A percentile compares a stretch with the other conserved stretches of the same genome.
Evolutionary conservation across 345 rosid genomes (phyloP).

Genomic region (Psidium friedrichsthalianum): DNA sequence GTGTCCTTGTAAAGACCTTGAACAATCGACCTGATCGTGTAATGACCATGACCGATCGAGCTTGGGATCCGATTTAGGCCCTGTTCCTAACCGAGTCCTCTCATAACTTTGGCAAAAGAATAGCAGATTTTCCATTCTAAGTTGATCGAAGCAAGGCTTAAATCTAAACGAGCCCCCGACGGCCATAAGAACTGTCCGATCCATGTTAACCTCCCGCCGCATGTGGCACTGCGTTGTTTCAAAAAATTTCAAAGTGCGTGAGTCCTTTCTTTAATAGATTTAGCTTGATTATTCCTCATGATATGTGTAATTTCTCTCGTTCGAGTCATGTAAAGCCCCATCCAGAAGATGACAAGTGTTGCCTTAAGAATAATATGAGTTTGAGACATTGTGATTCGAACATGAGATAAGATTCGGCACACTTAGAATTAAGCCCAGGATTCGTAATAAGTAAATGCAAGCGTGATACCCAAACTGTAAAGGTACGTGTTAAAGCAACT

Average conservation of each 20-base stretch:
- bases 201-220: background rate
- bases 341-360: background rate
- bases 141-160: background rate
- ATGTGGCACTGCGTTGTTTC: background rate
- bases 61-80: background rate
- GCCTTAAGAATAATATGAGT: background rate
- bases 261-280: background rate
- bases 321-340: background rate
- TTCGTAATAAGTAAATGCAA: background rate
- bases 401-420: background rate
- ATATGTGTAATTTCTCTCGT: background rate
- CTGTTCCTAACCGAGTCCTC: background rate
- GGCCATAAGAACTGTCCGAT: background rate
- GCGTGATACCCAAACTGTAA: rapidly evolving
- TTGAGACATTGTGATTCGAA: background rate
- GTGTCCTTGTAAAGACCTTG: background rate
- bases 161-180: background rate
- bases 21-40: background rate
- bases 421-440: background rate
- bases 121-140: background rate
- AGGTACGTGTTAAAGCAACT: background rate
- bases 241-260: background rate
- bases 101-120: background rate
- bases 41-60: background rate
- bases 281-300: background rate